Conservation (phyloP, 192 early-diverging fungal genomes). For the Coemansia guatemalensis region DNA sequence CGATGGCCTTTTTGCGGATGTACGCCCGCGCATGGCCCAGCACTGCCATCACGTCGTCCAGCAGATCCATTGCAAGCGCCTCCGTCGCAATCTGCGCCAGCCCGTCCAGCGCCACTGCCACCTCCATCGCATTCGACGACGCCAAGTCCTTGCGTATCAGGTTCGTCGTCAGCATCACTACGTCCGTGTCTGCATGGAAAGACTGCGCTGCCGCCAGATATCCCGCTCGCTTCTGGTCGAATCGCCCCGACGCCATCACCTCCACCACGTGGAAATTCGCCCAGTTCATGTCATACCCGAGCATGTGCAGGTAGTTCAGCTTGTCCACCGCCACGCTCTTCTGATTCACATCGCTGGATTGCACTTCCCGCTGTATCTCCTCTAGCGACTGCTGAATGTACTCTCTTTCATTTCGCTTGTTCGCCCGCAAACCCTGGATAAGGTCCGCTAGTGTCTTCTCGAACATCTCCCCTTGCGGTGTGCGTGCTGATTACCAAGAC, state of each 20-base stretch:
- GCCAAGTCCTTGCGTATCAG: slow-evolving; percentile 96
- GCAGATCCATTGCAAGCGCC: slow-evolving; percentile 85
- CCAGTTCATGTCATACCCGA: slow-evolving; percentile 98
- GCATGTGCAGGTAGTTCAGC: slow-evolving; percentile 88
- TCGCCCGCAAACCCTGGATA: slow-evolving; percentile 91
- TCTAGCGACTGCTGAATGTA: slow-evolving; percentile 85
- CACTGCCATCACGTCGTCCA: slow-evolving; percentile 82
- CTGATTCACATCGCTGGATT: slow-evolving; percentile 77
- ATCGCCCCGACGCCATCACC: slow-evolving; percentile 90
- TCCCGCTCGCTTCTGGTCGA: slow-evolving; percentile 84
- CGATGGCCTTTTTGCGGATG: slow-evolving; percentile 87
- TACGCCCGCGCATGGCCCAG: slow-evolving; percentile 91
- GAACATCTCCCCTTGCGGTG: background rate
- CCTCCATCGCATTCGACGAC: slow-evolving; percentile 78
- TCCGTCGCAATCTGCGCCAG: slow-evolving; percentile 90
- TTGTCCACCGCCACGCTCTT: slow-evolving; percentile 91
- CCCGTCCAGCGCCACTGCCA: slow-evolving; percentile 87
- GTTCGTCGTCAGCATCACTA: slow-evolving; percentile 96
- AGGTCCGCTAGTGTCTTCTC: slow-evolving; percentile 73
- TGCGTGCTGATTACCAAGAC: background rate
- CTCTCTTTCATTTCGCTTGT: slow-evolving; percentile 82
- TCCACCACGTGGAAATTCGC: slow-evolving; percentile 95
- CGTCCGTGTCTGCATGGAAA: slow-evolving; percentile 91
- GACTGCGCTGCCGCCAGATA: slow-evolving; percentile 90
- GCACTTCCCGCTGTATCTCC: slow-evolving; percentile 88